These are phyloP conservation scores for Apiosordaria backusii DNA, from an alignment of 495 filamentous ascomycete genomes.

Conservation along the genomic window DNA sequence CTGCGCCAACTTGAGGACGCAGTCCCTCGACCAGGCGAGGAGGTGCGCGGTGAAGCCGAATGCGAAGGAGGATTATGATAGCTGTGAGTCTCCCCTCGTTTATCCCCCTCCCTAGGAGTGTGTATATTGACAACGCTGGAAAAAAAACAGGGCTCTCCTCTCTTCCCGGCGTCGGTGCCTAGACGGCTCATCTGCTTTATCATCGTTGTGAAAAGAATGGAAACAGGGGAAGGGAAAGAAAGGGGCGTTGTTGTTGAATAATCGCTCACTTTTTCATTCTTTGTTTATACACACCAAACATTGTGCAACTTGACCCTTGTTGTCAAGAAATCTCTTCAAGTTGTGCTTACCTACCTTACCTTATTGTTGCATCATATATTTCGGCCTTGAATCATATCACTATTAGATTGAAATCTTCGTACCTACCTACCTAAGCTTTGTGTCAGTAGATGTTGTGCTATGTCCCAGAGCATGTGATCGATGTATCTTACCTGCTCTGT, in stretches of 20 bases:
- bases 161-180: slow-evolving; percentile 19
- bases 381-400: background rate
- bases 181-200: background rate
- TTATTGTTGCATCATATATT: background rate
- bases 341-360: background rate
- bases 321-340: background rate
- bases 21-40: slow-evolving; percentile 32
- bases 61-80: slow-evolving; percentile 42
- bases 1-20: slow-evolving; percentile 37
- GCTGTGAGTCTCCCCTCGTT: slow-evolving; percentile 36
- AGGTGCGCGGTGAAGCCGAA: slow-evolving; percentile 38
- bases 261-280: background rate
- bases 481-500: too few species aligned
- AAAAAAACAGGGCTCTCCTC: slow-evolving; percentile 21
- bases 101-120: background rate
- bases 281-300: background rate
- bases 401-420: background rate
- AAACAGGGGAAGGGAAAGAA: background rate
- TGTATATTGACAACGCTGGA: background rate
- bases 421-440: too few species aligned
- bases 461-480: too few species aligned
- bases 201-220: background rate
- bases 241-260: background rate
- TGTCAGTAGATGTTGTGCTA: too few species aligned
- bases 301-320: background rate